Conservation (phyloP, 1,284 basidiomycete genomes). For the Stygiomarasmius scandens region DNA sequence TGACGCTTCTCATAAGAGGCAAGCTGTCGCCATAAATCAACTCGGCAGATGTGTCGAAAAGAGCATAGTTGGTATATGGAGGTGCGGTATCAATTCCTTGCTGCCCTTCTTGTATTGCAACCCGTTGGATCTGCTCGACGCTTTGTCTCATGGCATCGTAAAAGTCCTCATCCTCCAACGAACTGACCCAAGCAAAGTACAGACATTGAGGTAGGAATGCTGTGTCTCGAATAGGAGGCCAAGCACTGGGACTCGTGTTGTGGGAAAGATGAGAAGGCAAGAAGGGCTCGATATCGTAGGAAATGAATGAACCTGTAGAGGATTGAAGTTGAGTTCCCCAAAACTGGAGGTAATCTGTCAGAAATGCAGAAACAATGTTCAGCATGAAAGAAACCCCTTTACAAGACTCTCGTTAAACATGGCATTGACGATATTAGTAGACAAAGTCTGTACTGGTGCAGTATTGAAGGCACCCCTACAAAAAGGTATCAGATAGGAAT, state of each 20-base stretch:
- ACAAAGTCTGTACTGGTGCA: conserved; percentile 45
- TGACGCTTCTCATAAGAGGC: conserved; percentile 39
- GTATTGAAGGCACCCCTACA: conserved; percentile 51
- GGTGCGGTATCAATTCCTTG: conserved; percentile 35
- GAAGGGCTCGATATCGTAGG: conserved; percentile 62
- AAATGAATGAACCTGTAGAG: conserved; percentile 39
- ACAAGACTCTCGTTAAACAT: conserved; percentile 55
- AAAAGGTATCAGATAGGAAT: conserved; percentile 9
- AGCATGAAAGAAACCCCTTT: conserved; percentile 14
- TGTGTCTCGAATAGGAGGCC: conserved; percentile 46
- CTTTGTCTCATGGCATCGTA: conserved; percentile 41
- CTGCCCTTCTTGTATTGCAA: conserved; percentile 47
- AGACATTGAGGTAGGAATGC: conserved; percentile 50
- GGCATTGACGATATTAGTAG: conserved; percentile 43
- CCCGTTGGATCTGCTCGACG: conserved; percentile 36
- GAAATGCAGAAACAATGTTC: too few relatives aligned
- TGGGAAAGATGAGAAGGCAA: conserved; percentile 46
- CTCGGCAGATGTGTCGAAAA: conserved; percentile 45
- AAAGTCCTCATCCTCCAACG: conserved; percentile 40
- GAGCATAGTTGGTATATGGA: conserved; percentile 58
- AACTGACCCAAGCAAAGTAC: conserved; percentile 44
- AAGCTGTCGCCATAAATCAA: conserved; percentile 53
- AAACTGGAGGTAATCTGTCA: conserved; percentile 7
- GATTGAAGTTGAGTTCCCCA: conserved; percentile 36
- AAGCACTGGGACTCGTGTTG: conserved; percentile 42